Evolutionary conservation across 2,329 filamentous ascomycete genomes (phyloP).

Genomic region (Fragosphaeria purpurea): DNA sequence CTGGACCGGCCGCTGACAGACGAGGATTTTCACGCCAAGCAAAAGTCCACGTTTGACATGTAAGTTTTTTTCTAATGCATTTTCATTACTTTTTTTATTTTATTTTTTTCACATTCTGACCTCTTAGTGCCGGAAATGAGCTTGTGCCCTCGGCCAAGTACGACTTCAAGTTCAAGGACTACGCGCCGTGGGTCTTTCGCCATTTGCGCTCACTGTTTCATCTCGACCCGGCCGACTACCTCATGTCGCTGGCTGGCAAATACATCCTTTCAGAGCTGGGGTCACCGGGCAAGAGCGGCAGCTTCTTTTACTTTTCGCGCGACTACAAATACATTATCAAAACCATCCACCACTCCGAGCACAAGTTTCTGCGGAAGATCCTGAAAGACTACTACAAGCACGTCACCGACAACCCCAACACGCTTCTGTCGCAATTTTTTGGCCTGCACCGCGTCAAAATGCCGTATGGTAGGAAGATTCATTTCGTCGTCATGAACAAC

Average conservation of each 20-base stretch:
- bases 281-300: conserved; percentile 94
- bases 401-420: conserved; percentile 88
- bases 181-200: conserved; percentile 98
- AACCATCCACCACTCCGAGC: conserved; percentile 92
- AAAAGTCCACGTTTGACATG: conserved; percentile 99
- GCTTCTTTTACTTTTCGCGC: conserved; percentile 98
- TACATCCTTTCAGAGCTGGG: conserved; percentile 97
- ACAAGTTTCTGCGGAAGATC: conserved; percentile 76
- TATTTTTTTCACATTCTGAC: background rate
- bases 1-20: conserved; percentile 82
- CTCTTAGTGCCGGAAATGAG: conserved; percentile 79
- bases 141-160: conserved; percentile 96
- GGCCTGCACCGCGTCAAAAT: conserved; percentile 96
- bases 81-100: too few species aligned
- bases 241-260: conserved; percentile 96
- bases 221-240: conserved; percentile 91
- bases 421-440: conserved; percentile 94
- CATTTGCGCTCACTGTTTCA: conserved; percentile 79
- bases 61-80: conserved; percentile 31
- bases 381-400: conserved; percentile 90
- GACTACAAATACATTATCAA: conserved; percentile 99
- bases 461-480: conserved; percentile 94
- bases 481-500: conserved; percentile 99
- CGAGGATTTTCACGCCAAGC: conserved; percentile 84
- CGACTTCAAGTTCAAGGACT: conserved; percentile 99